phyloP scores from a whole-genome alignment of 2,329 filamentous ascomycete species.

The Ophiocordyceps camponoti-floridani region DNA sequence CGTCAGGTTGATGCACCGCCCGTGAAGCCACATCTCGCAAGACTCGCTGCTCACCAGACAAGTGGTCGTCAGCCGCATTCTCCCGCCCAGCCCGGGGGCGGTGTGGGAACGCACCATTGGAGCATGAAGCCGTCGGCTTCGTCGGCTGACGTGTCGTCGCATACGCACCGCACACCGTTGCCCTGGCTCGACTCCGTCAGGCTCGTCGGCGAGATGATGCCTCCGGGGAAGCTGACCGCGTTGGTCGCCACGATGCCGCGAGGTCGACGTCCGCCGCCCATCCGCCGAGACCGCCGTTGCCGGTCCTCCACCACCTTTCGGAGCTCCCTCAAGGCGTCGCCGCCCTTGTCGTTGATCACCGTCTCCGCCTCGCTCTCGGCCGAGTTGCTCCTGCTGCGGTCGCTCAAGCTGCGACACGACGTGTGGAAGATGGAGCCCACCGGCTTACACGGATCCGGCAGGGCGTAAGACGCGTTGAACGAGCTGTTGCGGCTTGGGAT shows the following conservation, averaged over 20 bases:
- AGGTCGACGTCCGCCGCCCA: constrained; percentile 12
- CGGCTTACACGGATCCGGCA: constrained; percentile 34
- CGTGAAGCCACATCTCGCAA: constrained; percentile 48
- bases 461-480: constrained; percentile 36
- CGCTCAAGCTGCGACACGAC: constrained; percentile 28
- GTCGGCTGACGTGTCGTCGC: constrained; percentile 24
- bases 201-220: constrained; percentile 32
- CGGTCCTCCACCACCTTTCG: constrained; percentile 37
- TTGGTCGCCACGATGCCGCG: constrained; percentile 16
- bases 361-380: constrained; percentile 42
- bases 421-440: constrained; percentile 28
- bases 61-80: background rate
- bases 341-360: constrained; percentile 30
- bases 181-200: constrained; percentile 28
- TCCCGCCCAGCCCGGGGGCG: background rate
- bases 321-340: constrained; percentile 43
- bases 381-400: constrained; percentile 25
- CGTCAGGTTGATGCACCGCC: constrained; percentile 42
- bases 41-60: constrained; percentile 28
- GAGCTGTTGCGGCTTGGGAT: constrained; percentile 39
- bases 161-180: constrained; percentile 37
- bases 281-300: constrained; percentile 21
- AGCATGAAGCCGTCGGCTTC: constrained; percentile 38
- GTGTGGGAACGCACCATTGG: constrained; percentile 33
- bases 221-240: constrained; percentile 13